Evolutionary conservation across 305 asterid species (phyloP), one percentile per base, ranked within the genome.

Genomic region (Solanum hybrid): DNA sequence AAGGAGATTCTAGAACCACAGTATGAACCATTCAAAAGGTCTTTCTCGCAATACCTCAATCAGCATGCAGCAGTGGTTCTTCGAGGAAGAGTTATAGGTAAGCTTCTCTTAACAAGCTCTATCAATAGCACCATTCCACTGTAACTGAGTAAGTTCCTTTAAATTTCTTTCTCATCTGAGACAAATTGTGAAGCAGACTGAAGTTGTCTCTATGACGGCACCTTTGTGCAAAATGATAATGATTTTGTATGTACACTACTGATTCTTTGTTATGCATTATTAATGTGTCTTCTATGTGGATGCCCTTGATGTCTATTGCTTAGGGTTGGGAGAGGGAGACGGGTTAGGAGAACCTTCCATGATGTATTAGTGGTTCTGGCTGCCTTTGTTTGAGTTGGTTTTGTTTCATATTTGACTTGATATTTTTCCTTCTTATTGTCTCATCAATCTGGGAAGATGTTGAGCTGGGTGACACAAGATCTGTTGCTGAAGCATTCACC

Each of bases 21-120:
- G 90, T 95, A 96, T 91, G 98, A 94, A 92, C 98, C 99, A 51
- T 98, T 90, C 91, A 94, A 94, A 89, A 93, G 96, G 92, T 97
- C 98, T 80, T 95, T 98, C 89, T 92, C 97, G 11, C 99, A 96
- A 94, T 94, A 96, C 91, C 94, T 98, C 90, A 98, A 98, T 92
- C 98, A 94, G 95, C 99, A 98, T 91, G 97, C 98, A 77, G 96
- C 99, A 34, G 99, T 97, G 91, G 99, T 98, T 92, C 99, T 98
- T 90, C 98, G 95, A 92, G 99, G 99, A 94, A 95, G 99, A 94
- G 91, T 94, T 92, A 92, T 97, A 87, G 99, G 99, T 98, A 92
- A 92, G 94, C 87, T 84, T 78, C 86, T 79, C 64, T 57, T 57
- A 57, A 57, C 77, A 57, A 57, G 77, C 42, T 85, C 22, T 85